Conservation (phyloP, 140 eudicot genomes). For the Bidens hawaiensis region DNA sequence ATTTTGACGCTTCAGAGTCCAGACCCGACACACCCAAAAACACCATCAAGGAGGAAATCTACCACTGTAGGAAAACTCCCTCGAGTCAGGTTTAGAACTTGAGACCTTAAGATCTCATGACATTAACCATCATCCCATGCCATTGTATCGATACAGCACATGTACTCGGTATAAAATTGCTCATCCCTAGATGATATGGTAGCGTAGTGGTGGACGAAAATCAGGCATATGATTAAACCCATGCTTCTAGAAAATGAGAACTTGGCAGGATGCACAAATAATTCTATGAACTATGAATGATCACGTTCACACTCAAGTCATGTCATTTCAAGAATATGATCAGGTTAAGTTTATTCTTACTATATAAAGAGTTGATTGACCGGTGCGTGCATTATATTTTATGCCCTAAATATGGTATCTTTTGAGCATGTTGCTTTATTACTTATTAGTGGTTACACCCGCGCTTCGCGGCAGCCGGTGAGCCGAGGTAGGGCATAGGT, state of each 20-base stretch:
- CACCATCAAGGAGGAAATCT: no score
- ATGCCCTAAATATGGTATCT: background rate
- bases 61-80: no score
- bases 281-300: background rate
- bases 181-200: background rate
- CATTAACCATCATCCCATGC: no score
- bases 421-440: slow-evolving; percentile 6
- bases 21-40: no score
- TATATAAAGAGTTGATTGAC: background rate
- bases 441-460: background rate
- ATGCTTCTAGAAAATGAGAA: background rate
- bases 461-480: no score
- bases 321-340: slow-evolving; percentile 7
- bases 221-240: background rate
- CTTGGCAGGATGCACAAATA: background rate
- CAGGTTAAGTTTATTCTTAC: no score
- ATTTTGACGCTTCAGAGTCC: no score
- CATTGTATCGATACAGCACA: no score
- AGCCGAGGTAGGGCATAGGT: no score
- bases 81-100: no score
- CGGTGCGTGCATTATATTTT: background rate
- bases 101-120: no score
- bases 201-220: background rate
- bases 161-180: no score
- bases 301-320: background rate